Percentiles rank a stretch among this genome's conserved stretches.
Evolutionary conservation across 2,329 filamentous ascomycete genomes (phyloP).

Genomic region (Monilinia aucupariae): DNA sequence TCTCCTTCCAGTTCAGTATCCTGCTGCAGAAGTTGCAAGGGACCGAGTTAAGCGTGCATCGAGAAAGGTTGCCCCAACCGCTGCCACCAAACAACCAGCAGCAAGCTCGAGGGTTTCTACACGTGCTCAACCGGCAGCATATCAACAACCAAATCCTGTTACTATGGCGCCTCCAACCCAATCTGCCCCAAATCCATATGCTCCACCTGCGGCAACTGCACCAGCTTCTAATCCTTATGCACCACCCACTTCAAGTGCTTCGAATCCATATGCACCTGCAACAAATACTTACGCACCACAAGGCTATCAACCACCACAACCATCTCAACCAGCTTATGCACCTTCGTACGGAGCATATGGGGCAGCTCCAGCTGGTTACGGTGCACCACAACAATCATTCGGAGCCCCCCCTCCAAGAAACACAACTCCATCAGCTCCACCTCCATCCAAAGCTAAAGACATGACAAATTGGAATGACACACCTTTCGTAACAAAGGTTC

Average conservation of each 20-base stretch:
- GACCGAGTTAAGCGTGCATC: constrained; percentile 82
- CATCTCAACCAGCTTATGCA: constrained; percentile 35
- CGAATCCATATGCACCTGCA: constrained; percentile 47
- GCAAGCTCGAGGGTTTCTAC: constrained; percentile 39
- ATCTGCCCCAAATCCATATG: constrained; percentile 43
- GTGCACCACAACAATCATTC: constrained; percentile 36
- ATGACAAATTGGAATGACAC: constrained; percentile 92
- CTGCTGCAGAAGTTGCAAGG: constrained; percentile 79
- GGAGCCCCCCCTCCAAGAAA: constrained; percentile 59
- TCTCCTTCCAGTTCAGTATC: constrained; percentile 76
- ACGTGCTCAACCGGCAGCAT: constrained; percentile 40
- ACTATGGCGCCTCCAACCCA: constrained; percentile 24
- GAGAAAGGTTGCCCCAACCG: constrained; percentile 48
- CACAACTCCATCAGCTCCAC: constrained; percentile 60
- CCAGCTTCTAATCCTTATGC: constrained; percentile 46
- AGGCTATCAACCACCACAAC: constrained; percentile 38
- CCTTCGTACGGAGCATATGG: constrained; percentile 28
- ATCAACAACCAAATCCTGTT: constrained; percentile 45
- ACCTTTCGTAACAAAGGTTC: constrained; percentile 72
- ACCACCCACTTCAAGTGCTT: constrained; percentile 31
- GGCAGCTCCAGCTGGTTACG: constrained; percentile 31
- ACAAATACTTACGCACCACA: constrained; percentile 38
- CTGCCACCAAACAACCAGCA: constrained; percentile 34
- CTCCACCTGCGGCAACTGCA: constrained; percentile 32
- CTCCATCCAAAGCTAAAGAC: constrained; percentile 65